A percentile compares a stretch with the other conserved stretches of the same genome.
Conservation (phyloP, 2,329 filamentous ascomycete genomes). For the Ascomycota sp. region DNA sequence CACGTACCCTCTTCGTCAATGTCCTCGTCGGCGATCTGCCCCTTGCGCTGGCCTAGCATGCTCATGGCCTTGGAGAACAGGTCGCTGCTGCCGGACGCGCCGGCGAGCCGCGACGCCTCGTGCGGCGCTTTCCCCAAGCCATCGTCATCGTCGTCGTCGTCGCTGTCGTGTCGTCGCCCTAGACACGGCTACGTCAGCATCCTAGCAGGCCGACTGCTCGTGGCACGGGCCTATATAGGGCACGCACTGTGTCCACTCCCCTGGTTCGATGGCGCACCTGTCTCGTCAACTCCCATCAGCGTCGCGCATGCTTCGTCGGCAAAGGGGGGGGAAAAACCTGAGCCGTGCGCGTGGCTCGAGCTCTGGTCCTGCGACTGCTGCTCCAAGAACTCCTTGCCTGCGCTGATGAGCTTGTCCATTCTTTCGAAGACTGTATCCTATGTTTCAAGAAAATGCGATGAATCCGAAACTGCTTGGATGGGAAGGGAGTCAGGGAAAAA, state of each 20-base stretch:
- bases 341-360: neutral
- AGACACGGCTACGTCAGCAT: neutral
- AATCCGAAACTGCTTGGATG: too few relatives aligned
- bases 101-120: constrained; percentile 23
- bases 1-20: constrained; percentile 26
- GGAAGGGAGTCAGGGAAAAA: too few relatives aligned
- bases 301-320: too few relatives aligned
- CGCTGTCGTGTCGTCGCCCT: neutral
- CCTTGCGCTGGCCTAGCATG: constrained; percentile 27
- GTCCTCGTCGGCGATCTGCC: constrained; percentile 24
- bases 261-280: constrained; percentile 1
- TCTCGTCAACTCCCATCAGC: neutral
- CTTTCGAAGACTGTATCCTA: too few relatives aligned
- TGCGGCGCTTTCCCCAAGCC: constrained; percentile 23
- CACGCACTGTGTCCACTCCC: constrained; percentile 4
- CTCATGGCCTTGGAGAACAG: constrained; percentile 29
- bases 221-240: too few relatives aligned
- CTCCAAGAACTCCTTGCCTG: constrained; percentile 17
- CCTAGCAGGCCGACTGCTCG: too few relatives aligned
- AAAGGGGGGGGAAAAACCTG: neutral
- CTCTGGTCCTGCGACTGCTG: constrained; percentile 6
- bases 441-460: too few relatives aligned
- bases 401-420: constrained; percentile 19
- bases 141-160: neutral
- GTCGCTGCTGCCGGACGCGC: constrained; percentile 18